Evolutionary conservation across 495 filamentous ascomycete species (phyloP), one percentile per base, ranked within the genome.

Genomic region (Neurospora sp.): DNA sequence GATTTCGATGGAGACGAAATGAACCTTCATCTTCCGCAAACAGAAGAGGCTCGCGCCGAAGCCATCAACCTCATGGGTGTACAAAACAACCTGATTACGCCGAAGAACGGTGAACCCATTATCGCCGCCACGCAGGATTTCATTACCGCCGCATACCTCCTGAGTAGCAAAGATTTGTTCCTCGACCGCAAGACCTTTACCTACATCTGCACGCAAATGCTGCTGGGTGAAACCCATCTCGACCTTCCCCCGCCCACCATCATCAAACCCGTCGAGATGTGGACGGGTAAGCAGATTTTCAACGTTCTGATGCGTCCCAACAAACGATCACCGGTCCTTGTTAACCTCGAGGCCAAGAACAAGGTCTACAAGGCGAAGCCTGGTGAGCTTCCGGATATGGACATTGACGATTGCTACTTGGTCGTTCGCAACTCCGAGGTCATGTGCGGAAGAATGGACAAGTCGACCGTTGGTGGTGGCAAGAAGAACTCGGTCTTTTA

Each of bases 1-100:
- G 96, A 99, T 90, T 99, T 99, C 80, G 96, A 99, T 79, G 96
- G 96, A 76, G 96, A 99, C 82, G 96, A 99, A 83, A 99, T 99
- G 96, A 99, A 99, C 79, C 89, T 99, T 82, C 96, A 99, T 86
- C 96, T 99, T 54, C 96, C 96, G 9, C 96, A 99, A 80, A 92
- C 92, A 20, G 95, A 99, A 77, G 96, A 99, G 82, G 93, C 96
- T 31, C 90, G 96, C 12, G 95, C 96, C 11, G 96, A 99, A 79
- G 96, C 96, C 0, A 96, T 97, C 81, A 92, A 94, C 78, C 83
- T 99, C 54, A 99, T 99, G 96, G 96, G 96, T 69, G 96, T 99
- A 3, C 97, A 98, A 82, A 89, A 98, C 84, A 99, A 99, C 79
- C 82, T 99, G 69, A 91, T 90, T 14, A 99, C 96, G 0, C 96